A percentile compares a stretch with the other conserved stretches of the same genome.
phyloP scores from a whole-genome alignment of 2,329 filamentous ascomycete species.

The Paecilomyces formosus region DNA sequence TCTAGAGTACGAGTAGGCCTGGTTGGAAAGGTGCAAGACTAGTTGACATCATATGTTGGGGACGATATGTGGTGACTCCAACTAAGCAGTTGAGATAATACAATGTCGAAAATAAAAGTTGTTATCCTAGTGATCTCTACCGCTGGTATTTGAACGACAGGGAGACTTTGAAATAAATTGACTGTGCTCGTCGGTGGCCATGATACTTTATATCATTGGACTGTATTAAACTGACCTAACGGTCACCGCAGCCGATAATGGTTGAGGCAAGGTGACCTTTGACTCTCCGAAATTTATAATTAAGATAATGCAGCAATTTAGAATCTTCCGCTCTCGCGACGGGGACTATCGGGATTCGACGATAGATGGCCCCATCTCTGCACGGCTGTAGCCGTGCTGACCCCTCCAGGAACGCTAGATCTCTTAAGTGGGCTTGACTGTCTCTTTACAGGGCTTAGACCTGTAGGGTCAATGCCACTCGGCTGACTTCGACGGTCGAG shows the following conservation, averaged over 20 bases:
- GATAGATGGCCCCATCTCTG: slow-evolving; percentile 26
- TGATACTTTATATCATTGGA: neutral
- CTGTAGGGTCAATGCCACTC: slow-evolving; percentile 27
- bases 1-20: neutral
- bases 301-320: slow-evolving; percentile 3
- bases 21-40: neutral
- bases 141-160: neutral
- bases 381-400: slow-evolving; percentile 23
- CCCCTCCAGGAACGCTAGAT: slow-evolving; percentile 31
- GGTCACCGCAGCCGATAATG: neutral
- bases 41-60: neutral
- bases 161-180: neutral
- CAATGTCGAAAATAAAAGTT: neutral
- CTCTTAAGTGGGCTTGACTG: slow-evolving; percentile 36
- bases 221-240: neutral
- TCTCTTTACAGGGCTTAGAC: slow-evolving; percentile 30
- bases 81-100: neutral
- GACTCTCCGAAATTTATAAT: slow-evolving; percentile 1
- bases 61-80: neutral
- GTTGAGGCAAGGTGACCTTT: neutral
- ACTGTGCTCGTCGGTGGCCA: neutral
- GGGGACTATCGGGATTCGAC: slow-evolving; percentile 9
- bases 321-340: slow-evolving; percentile 23
- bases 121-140: neutral
- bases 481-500: slow-evolving; percentile 33